phyloP scores from a whole-genome alignment of 2,329 filamentous ascomycete species.

The Stachybotrys echinatus region DNA sequence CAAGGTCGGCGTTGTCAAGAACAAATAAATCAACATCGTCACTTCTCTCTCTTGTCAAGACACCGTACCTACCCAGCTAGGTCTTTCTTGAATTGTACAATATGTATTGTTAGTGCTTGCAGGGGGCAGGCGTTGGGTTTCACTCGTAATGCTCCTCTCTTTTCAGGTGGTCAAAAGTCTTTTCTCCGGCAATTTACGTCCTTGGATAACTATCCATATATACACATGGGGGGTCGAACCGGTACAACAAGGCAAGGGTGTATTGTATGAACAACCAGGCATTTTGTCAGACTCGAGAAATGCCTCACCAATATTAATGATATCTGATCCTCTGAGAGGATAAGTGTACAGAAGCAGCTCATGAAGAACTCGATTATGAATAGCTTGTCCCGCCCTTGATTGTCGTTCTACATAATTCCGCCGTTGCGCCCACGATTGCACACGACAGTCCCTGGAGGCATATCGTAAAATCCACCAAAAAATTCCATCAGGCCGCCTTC shows the following conservation, averaged over 20 bases:
- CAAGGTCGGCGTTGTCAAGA: slow-evolving; percentile 96
- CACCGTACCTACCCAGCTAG: not conserved
- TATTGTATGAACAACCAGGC: not conserved
- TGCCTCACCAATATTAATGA: not conserved
- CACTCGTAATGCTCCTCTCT: slow-evolving; percentile 2
- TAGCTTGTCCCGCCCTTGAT: too few species aligned
- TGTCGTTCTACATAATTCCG: too few species aligned
- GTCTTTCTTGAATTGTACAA: not conserved
- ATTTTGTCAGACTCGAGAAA: not conserved
- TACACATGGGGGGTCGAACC: not conserved
- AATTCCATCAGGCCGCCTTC: too few species aligned
- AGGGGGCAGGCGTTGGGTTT: not conserved
- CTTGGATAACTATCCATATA: not conserved
- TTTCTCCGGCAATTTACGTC: not conserved
- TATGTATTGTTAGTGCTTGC: not conserved
- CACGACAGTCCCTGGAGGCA: too few species aligned
- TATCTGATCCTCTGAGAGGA: not conserved
- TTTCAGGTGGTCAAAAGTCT: not conserved
- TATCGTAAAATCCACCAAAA: too few species aligned
- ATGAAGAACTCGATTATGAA: too few species aligned
- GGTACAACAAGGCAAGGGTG: too few species aligned
- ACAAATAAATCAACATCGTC: slow-evolving; percentile 37
- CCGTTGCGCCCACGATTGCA: too few species aligned
- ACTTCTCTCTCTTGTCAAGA: not conserved
- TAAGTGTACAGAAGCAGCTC: not conserved